Evolutionary conservation across 2,329 filamentous ascomycete genomes (phyloP).

Genomic region (Alternaria viburni): DNA sequence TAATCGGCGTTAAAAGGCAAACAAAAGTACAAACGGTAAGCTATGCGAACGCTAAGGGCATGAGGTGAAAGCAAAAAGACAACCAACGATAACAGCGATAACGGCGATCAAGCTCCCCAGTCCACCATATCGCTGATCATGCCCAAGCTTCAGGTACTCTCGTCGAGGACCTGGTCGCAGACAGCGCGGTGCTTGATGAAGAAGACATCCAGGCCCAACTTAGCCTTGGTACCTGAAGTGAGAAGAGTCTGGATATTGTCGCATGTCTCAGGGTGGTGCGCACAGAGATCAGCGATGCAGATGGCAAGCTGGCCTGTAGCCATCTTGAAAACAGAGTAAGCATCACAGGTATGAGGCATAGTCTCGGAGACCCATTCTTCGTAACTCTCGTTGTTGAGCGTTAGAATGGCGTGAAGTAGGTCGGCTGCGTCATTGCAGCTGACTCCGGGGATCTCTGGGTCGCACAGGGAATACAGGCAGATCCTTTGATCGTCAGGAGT

Average conservation of each 20-base stretch:
- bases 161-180: neutral
- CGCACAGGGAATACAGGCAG: constrained; percentile 1
- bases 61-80: neutral
- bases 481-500: neutral
- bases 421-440: neutral
- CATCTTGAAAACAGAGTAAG: neutral
- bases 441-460: neutral
- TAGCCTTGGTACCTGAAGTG: neutral
- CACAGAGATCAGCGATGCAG: neutral
- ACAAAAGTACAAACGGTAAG: neutral
- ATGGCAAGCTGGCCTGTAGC: neutral
- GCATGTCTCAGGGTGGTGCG: neutral
- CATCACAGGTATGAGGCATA: neutral
- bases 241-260: neutral
- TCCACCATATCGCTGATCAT: neutral
- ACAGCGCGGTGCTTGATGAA: neutral
- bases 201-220: neutral
- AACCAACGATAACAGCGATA: neutral
- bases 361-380: neutral
- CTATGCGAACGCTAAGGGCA: neutral
- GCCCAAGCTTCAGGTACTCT: neutral
- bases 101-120: neutral
- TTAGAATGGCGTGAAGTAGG: neutral
- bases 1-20: neutral
- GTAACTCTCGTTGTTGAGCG: neutral